Evolutionary conservation across 2,329 filamentous ascomycete species (phyloP).

Genomic region (Fusarium nygamai): DNA sequence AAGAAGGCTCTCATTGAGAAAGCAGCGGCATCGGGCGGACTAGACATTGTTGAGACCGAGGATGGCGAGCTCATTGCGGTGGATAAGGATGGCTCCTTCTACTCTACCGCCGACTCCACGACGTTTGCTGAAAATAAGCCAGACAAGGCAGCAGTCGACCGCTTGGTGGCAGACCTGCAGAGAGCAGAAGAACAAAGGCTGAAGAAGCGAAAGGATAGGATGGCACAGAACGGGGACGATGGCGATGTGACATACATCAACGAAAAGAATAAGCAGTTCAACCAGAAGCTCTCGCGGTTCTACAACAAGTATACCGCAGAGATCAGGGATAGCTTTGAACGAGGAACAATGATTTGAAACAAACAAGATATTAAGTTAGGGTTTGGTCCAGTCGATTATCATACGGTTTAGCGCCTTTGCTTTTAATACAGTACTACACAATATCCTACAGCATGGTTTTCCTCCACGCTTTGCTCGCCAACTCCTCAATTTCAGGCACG

Average conservation of each 20-base stretch:
- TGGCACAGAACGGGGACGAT: constrained; percentile 81
- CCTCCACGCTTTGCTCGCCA: constrained; percentile 87
- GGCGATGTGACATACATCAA: constrained; percentile 99
- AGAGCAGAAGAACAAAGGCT: constrained; percentile 88
- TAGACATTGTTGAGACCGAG: constrained; percentile 96
- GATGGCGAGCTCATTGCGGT: constrained; percentile 94
- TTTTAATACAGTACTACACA: constrained; percentile 24
- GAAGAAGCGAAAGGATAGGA: constrained; percentile 86
- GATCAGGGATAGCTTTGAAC: constrained; percentile 96
- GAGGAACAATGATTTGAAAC: constrained; percentile 89
- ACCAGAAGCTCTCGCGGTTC: constrained; percentile 94
- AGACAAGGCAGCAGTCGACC: constrained; percentile 85
- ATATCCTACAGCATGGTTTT: constrained; percentile 80
- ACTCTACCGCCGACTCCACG: constrained; percentile 85
- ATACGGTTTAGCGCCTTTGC: constrained; percentile 49
- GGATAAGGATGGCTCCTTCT: constrained; percentile 90
- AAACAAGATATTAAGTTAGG: constrained; percentile 16
- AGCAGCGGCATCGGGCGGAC: constrained; percentile 82
- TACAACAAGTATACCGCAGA: constrained; percentile 99
- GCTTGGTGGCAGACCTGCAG: constrained; percentile 84
- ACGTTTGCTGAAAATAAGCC: constrained; percentile 87
- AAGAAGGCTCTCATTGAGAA: constrained; percentile 87
- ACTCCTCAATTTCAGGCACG: constrained; percentile 79
- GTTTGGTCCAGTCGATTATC: constrained; percentile 33
- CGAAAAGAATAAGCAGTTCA: constrained; percentile 99